Evolutionary conservation across 805 yeast species (phyloP), one percentile per base, ranked within the genome.

Genomic region (Lachancea waltii): DNA sequence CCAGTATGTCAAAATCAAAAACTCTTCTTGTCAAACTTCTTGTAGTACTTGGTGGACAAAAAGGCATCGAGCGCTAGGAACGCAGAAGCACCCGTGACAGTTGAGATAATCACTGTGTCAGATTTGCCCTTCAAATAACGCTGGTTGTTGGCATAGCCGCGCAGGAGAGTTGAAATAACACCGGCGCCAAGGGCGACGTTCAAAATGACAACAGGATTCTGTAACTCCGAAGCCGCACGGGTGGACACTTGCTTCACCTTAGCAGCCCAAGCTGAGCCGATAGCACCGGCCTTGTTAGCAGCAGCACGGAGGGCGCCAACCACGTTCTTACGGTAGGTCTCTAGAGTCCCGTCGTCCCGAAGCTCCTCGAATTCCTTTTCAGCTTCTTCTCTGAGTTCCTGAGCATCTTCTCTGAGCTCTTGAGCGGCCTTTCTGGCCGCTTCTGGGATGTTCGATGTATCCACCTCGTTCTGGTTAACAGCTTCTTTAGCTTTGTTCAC

Each of bases 121-220:
- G 70, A 55, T 46, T 62, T 65, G 42, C 58, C 62, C 43, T 58
- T 53, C 39, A 67, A 52, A 51, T 51, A 77, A 63, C 64, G 72
- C 62, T 63, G 79, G 69, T 60, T 73, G 73, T 49, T 68, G 50
- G 62, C 53, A 40, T 71, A 72, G 17, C 72, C 75, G 36, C 63
- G 60, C 46, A 73, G 64, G 18, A 75, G 68, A 3, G 74, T 75
- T 18, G 70, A 62, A 23, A 69, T 53, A 11, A 73, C 72, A 28
- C 73, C 68, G 6, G 69, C 53, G 21, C 75, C 69, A 30, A 75
- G 64, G 13, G 73, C 63, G 3, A 70, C 58, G 56, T 78, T 82
- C 22, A 73, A 57, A 14, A 72, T 60, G 32, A 79, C 81, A 3
- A 73, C 81, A 0, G 85, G 85, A 63, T 79, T 77, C 50, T 75